phyloP scores from a whole-genome alignment of 2,329 filamentous ascomycete species.

The Sporothrix variecibatus region DNA sequence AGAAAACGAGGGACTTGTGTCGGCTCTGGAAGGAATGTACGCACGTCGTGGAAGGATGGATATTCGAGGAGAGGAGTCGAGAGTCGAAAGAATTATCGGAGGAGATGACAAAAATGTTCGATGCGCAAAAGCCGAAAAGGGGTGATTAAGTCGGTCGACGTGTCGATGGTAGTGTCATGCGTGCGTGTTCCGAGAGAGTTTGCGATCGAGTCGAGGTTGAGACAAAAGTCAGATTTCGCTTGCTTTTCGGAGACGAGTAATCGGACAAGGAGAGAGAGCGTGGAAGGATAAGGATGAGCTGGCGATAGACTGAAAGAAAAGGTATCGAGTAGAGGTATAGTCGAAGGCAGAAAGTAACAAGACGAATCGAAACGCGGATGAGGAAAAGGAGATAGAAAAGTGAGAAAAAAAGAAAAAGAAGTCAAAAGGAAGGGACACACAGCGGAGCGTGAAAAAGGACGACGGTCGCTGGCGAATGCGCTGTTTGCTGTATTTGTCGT shows the following conservation, averaged over 20 bases:
- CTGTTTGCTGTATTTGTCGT: background rate
- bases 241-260: background rate
- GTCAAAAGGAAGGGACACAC: conserved; percentile 19
- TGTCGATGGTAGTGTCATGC: conserved; percentile 13
- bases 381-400: background rate
- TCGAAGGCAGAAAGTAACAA: background rate
- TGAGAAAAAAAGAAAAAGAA: background rate
- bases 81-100: background rate
- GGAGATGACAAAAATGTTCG: background rate
- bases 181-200: background rate
- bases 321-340: background rate
- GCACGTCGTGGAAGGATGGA: conserved; percentile 22
- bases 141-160: background rate
- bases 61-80: background rate
- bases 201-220: background rate
- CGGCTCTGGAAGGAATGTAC: conserved; percentile 12
- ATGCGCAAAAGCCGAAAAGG: background rate
- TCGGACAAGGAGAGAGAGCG: background rate
- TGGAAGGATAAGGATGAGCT: background rate
- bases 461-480: background rate
- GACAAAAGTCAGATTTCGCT: background rate
- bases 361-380: background rate
- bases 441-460: background rate
- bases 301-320: background rate
- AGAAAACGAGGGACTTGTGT: background rate